Evolutionary conservation across 73 alveolate genomes (phyloP), one percentile per base, ranked within the genome.

Genomic region (Uronychia setigera): DNA sequence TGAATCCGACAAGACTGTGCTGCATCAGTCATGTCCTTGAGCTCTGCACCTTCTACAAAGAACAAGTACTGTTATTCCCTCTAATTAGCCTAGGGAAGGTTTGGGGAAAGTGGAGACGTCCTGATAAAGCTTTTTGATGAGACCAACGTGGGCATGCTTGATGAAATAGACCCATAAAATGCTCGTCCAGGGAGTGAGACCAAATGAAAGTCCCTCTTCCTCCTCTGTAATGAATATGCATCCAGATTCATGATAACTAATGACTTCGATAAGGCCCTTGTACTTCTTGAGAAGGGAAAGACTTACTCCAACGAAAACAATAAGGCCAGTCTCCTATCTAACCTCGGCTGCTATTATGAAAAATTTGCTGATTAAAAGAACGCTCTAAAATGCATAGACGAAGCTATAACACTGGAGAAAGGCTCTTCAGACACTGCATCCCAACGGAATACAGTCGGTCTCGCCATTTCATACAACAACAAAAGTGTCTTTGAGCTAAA

Each of bases 381-480:
- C n/a, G 81, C 81, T 25, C 27, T 76, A 9, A 25, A 30, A 31
- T 32, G 28, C 46, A 26, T 76, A 5, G 81, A 76, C 5, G 29
- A 76, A 31, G 28, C 81, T 5, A 76, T 76, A 35, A 76, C 28
- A 5, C 9, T 76, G 5, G 81, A 76, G 32, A 76, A 76, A 31
- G 31, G 31, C 1, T n/a, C 28, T 26, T 28, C 28, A 5, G 29
- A 76, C 5, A 29, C 59, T 5, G 81, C 28, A 76, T 27, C 25
- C 27, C 19, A 9, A 28, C 29, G 31, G 32, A 9, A 76, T 5
- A 25, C 5, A 5, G 32, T 76, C 19, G 81, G 81, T 5, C 28
- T 28, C 19, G 89, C 93, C n/a, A 87, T 87, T n/a, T 80, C 88
- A 19, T 60, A 67, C 60, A 87, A 87, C 79, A 87, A 87, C 59